A percentile compares a stretch with the other conserved stretches of the same genome.
Evolutionary conservation across 768 basidiomycete species (phyloP).

Genomic region (Tubosaeta sp.): DNA sequence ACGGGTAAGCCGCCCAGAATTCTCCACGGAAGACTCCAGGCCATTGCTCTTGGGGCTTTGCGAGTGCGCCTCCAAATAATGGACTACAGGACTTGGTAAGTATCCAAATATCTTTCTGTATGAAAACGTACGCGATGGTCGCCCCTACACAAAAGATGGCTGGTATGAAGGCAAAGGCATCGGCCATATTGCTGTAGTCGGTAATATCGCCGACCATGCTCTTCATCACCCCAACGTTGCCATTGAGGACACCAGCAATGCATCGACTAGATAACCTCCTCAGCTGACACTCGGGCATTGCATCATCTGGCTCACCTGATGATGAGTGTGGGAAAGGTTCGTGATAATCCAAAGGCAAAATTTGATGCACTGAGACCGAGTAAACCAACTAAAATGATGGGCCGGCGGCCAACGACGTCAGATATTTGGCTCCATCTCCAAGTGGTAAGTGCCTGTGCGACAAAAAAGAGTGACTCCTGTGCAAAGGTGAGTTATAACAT

Average conservation of each 20-base stretch:
- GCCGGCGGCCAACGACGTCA: conserved; percentile 57
- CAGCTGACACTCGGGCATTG: too few species aligned
- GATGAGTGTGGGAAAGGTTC: conserved; percentile 49
- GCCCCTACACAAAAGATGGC: not conserved
- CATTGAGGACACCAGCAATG: conserved; percentile 35
- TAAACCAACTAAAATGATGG: conserved; percentile 53
- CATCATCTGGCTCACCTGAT: conserved; percentile 50
- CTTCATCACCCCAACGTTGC: conserved; percentile 57
- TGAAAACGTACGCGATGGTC: conserved; percentile 1
- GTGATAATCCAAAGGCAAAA: conserved; percentile 58
- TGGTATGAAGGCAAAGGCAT: conserved; percentile 27
- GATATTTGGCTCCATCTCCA: conserved; percentile 64
- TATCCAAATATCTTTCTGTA: not conserved
- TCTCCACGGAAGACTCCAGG: conserved; percentile 41
- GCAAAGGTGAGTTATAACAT: not conserved
- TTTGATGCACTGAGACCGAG: conserved; percentile 50
- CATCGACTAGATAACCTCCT: conserved; percentile 27
- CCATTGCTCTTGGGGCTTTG: conserved; percentile 52
- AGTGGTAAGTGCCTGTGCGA: conserved; percentile 26
- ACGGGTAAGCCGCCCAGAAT: conserved; percentile 35
- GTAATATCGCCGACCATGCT: conserved; percentile 64
- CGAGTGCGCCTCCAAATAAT: conserved; percentile 53
- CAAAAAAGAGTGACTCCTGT: conserved; percentile 60
- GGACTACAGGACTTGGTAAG: conserved; percentile 38
- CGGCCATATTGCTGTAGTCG: conserved; percentile 34